phyloP scores from a whole-genome alignment of 2,329 filamentous ascomycete genomes.

The Alternaria triticimaculans region DNA sequence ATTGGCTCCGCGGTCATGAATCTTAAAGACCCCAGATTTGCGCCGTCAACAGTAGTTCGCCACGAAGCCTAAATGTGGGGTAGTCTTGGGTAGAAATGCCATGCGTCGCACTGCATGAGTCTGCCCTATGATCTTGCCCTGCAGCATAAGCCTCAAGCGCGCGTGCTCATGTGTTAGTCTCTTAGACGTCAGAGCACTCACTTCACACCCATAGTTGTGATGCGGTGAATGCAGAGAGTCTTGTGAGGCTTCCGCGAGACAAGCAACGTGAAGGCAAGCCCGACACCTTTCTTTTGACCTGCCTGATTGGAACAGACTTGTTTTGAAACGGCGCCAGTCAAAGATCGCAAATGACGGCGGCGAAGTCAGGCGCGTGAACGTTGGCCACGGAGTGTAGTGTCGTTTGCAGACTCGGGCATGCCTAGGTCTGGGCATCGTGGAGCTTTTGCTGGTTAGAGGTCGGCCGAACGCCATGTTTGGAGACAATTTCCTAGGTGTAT shows the following conservation, averaged over 20 bases:
- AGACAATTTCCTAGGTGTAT: constrained; percentile 21
- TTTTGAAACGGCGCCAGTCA: constrained; percentile 2
- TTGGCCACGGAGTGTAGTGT: neutral
- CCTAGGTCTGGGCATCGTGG: neutral
- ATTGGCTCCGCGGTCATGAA: constrained; percentile 3
- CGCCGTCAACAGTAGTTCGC: constrained; percentile 4
- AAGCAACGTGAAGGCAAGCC: constrained; percentile 1
- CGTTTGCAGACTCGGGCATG: constrained; percentile 7
- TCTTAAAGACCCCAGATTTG: constrained; percentile 4
- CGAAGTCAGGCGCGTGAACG: constrained; percentile 4
- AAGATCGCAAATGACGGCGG: constrained; percentile 2
- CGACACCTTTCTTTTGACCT: constrained; percentile 13
- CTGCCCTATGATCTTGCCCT: constrained; percentile 32
- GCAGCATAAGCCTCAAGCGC: constrained; percentile 23
- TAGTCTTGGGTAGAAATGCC: constrained; percentile 9
- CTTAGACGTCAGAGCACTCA: constrained; percentile 21
- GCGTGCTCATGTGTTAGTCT: constrained; percentile 29
- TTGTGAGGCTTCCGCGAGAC: constrained; percentile 34
- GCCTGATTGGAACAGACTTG: constrained; percentile 14
- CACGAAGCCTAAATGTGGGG: constrained; percentile 13
- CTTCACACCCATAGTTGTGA: neutral
- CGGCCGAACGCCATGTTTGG: constrained; percentile 17
- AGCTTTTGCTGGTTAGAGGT: constrained; percentile 20
- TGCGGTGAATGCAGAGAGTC: constrained; percentile 16
- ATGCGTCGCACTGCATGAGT: constrained; percentile 27